Evolutionary conservation across 2,329 filamentous ascomycete genomes (phyloP), one percentile per base, ranked within the genome.

Genomic region (Coniella lustricola): DNA sequence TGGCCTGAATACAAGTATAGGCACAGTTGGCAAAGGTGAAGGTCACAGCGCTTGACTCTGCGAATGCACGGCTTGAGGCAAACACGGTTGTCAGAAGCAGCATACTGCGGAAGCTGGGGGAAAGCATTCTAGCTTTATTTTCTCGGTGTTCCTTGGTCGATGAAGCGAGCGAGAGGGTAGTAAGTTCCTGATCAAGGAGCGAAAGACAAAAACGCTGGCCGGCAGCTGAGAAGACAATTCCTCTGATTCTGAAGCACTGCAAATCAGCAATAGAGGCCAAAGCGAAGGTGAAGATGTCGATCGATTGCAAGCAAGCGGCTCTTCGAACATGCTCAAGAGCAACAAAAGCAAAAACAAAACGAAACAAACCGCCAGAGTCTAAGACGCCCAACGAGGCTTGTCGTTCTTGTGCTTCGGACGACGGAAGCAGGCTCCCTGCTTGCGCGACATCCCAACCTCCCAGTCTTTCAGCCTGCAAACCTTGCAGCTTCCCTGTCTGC

Each of bases 181-280:
- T 3, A 16, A 31, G 12, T 20, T n/a, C 17, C n/a, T 25, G 10
- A 13, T 29, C 16, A n/a, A 33, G 34, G 20, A 25, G 13, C 42
- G 38, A 32, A 43, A 44, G 34, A 44, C 39, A 39, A 20, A n/a
- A 38, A 32, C 38, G 50, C 50, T 50, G 50, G 33, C 50, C 50
- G 41, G 50, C 50, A 52, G 50, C 50, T 48, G 50, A 41, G 40
- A 40, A 33, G 46, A 44, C 44, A 38, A 29, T 29, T 29, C 25
- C 10, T 5, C 25, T 48, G 50, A 43, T 47, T 43, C 50, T 50
- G 47, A 50, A 29, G 50, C 50, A 44, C 50, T 47, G 50, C 44
- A 9, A 25, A 5, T 29, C 25, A 29, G 36, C 47, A 50, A 52
- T 47, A 52, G 40, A 43, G 29, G 17, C 29, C 37, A 42, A 20